Base-by-base conservation (phyloP, 2,329 filamentous ascomycete species). In the Alternaria ethzedia region DNA sequence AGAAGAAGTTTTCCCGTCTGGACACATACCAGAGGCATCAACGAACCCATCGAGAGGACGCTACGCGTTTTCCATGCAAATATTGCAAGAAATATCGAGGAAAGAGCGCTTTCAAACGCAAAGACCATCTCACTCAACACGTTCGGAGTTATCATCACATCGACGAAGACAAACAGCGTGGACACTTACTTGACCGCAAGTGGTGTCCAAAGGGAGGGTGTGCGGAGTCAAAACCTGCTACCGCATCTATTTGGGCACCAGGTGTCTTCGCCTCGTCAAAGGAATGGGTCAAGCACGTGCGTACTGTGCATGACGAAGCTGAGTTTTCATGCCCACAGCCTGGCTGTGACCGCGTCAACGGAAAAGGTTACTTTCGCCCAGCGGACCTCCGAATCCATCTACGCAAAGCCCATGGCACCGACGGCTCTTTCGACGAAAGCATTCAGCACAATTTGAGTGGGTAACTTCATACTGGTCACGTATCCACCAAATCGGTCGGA, bases 81-180 rank as follows among this genome's bases (percentile, higher is more conserved):
- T 44, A 49, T 7, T 60, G 50, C 26, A 55, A 7, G 51, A 60
- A 44, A 8, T 49, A 60, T 23, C 23, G n/a, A 23, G 50, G 57
- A 30, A n/a, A 20, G 25, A 55, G 26, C 0, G 57, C 10, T 3
- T 60, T 60, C 44, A 56, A 43, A 9, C 50, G 51, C 10, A 60
- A 12, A 13, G 50, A 60, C 2, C 57, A 60, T 12, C 57, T 60
- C 13, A 55, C 23, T 5, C 57, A 56, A 6, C 57, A 60, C 7
- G 1, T 60, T 6, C 30, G 57, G 1, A 56, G 25, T 4, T 60
- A 60, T 17, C 57, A 60, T 10, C 57, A 60, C 10, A 60, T 60
- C 10, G 44, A 6, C 6, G 43, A 60, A 7, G 23, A 11, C 17
- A 1, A 13, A 3, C 15, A 41, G 15, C n/a, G 12, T 6, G 9